Conservation (phyloP, 1,284 basidiomycete genomes). For the Xerocomus nothofagi region DNA sequence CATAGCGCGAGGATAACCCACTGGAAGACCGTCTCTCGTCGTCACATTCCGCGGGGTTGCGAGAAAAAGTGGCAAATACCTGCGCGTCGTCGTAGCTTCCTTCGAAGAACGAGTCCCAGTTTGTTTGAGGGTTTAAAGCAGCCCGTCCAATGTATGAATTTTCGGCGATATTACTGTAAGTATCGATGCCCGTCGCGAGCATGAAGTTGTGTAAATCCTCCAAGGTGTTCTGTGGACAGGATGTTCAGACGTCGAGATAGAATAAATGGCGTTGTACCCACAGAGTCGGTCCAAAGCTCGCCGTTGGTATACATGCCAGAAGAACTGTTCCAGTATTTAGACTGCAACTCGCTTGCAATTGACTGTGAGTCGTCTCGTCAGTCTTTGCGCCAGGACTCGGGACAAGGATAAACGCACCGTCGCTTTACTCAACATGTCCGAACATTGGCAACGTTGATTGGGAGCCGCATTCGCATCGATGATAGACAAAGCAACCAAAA, state of each 20-base stretch:
- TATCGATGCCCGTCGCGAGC: constrained; percentile 41
- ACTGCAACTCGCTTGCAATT: constrained; percentile 44
- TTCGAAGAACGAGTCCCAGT: constrained; percentile 44
- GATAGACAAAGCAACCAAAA: constrained; percentile 1
- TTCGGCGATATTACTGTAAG: constrained; percentile 42
- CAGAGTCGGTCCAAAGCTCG: constrained; percentile 53
- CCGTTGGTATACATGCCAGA: constrained; percentile 45
- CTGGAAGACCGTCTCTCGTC: constrained; percentile 27
- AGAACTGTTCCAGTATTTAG: constrained; percentile 39
- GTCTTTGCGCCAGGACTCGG: neutral
- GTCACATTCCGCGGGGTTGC: neutral
- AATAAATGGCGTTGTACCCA: constrained; percentile 25
- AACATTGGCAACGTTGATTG: constrained; percentile 8
- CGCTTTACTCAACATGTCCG: constrained; percentile 10
- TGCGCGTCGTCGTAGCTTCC: constrained; percentile 54
- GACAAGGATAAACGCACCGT: constrained; percentile 12
- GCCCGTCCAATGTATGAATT: constrained; percentile 44
- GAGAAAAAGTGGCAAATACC: constrained; percentile 27
- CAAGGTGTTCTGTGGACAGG: constrained; percentile 44
- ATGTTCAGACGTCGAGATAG: neutral
- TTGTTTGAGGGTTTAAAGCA: constrained; percentile 38
- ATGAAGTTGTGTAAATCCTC: constrained; percentile 58
- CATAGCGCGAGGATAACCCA: constrained; percentile 54
- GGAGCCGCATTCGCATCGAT: constrained; percentile 3
- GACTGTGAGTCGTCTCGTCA: constrained; percentile 28